Evolutionary conservation across 164 flowering plant genomes (phyloP).

Genomic region (Umbellularia californica): DNA sequence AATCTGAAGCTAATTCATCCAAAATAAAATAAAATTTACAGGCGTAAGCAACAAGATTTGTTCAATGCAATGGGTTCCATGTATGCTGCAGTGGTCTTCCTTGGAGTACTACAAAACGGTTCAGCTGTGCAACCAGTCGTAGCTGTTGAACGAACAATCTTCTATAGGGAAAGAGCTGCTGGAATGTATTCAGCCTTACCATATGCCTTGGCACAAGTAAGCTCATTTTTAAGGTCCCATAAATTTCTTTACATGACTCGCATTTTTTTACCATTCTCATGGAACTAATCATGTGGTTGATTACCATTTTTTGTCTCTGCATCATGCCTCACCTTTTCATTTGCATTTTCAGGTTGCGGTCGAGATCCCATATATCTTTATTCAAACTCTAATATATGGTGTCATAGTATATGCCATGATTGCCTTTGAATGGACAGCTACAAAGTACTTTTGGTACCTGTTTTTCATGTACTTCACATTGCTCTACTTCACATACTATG

Average conservation of each 20-base stretch:
- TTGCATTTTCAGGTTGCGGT: constrained; percentile 29
- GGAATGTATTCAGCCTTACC: constrained; percentile 63
- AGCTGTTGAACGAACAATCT: constrained; percentile 50
- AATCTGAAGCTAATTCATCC: not conserved
- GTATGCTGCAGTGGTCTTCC: constrained; percentile 51
- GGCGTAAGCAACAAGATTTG: constrained; percentile 32
- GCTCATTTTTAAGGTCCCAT: not conserved
- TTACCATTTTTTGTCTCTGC: not conserved
- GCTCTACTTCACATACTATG: constrained; percentile 58
- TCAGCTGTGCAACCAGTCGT: constrained; percentile 57
- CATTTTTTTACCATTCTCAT: not conserved
- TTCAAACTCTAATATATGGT: constrained; percentile 39
- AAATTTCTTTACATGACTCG: too few relatives aligned
- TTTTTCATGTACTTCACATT: constrained; percentile 62
- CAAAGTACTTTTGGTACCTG: constrained; percentile 55
- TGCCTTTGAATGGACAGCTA: constrained; percentile 54
- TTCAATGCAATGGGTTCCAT: constrained; percentile 63
- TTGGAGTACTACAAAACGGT: constrained; percentile 44
- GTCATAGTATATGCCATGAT: constrained; percentile 58
- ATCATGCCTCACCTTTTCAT: not conserved
- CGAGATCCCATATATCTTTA: constrained; percentile 46
- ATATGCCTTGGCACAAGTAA: constrained; percentile 57
- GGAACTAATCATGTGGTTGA: too few relatives aligned
- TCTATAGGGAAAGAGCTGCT: constrained; percentile 58
- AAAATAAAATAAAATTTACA: constrained; percentile 9